Percentiles rank a stretch among this genome's conserved stretches.
Evolutionary conservation across 192 early-diverging fungal species (phyloP).

Genomic region (Podila verticillata): DNA sequence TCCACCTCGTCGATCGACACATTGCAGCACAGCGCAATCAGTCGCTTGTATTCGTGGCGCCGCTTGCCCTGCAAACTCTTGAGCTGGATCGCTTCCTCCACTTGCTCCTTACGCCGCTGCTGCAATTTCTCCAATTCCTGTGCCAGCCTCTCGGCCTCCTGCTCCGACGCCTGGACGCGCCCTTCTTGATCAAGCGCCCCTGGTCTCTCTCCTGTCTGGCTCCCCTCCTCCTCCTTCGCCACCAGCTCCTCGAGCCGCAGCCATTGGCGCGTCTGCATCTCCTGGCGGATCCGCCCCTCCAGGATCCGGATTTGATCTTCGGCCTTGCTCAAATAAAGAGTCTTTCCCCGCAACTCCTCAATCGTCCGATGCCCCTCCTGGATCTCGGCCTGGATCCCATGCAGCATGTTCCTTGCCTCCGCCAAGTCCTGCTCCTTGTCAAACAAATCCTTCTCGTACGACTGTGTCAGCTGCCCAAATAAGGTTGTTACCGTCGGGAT

Average conservation of each 20-base stretch:
- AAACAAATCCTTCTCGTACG: conserved; percentile 56
- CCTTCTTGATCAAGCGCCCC: neutral
- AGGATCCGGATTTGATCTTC: conserved; percentile 32
- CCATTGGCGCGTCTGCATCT: conserved; percentile 45
- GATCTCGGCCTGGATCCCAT: conserved; percentile 37
- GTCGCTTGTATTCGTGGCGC: conserved; percentile 67
- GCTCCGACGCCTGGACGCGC: neutral
- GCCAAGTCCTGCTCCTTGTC: conserved; percentile 56
- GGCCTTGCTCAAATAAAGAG: conserved; percentile 7
- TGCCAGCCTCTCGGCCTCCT: conserved; percentile 11
- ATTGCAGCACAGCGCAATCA: conserved; percentile 75
- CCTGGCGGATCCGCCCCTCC: conserved; percentile 23
- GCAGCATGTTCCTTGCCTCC: conserved; percentile 44
- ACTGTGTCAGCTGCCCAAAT: conserved; percentile 52
- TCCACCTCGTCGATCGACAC: conserved; percentile 70
- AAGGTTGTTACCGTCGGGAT: conserved; percentile 53
- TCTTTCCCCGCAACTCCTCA: conserved; percentile 21
- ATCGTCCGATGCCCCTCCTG: conserved; percentile 41
- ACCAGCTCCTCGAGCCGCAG: conserved; percentile 40
- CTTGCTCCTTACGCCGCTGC: conserved; percentile 31
- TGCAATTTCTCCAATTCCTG: conserved; percentile 21
- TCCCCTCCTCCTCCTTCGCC: conserved; percentile 13
- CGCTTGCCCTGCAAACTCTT: conserved; percentile 37
- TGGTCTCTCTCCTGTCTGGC: neutral
- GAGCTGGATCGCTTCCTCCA: conserved; percentile 19